Base-by-base conservation (phyloP, 495 filamentous ascomycete species). In the Ramalina peruviana region DNA sequence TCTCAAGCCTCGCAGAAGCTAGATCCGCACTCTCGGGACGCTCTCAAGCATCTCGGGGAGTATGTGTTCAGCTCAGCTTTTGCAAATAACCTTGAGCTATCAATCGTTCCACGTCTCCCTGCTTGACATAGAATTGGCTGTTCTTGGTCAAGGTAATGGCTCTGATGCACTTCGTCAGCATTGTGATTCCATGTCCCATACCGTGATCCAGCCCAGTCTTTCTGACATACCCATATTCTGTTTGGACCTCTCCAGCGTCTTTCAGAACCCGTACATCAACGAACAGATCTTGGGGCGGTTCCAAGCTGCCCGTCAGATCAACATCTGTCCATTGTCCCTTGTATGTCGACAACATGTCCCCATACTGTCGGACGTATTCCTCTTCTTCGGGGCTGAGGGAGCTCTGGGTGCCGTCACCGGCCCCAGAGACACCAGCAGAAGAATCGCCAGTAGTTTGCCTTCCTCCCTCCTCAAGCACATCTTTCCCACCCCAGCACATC, bases 241-340 rank as follows among this genome's bases (percentile, higher is more conserved):
- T 99, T 68, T 99, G 92, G 54, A 99, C 94, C 72, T 97, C 92
- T 21, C 93, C 93, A 40, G 90, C 93, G 71, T 99, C 92, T 62
- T 92, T 95, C 54, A 99, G 65, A 46, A 97, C 93, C 48, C 93
- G 72, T 45, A 99, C 93, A 66, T 99, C 93, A 62, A 99, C 93
- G 62, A 99, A 99, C 46, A 99, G 67, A 69, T 99, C 93, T 61
- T 76, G 80, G 27, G 93, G 92, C 33, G 93, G 93, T 61, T 97
- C 89, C 62, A 99, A 72, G 55, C 84, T 89, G 40, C 93, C 93
- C 13, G 92, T 97, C 49, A 99, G 69, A 66, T 99, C 93, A 47
- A 99, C 82, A 65, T 99, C 93, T 20, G 90, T 97, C 90, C 92
- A 99, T 57, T 95, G 88, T 1, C 93, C 93, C 65, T 99, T 99